Evolutionary conservation across 179 eudicot genomes (phyloP), one percentile per base, ranked within the genome.

Genomic region (Kewa caespitosa): DNA sequence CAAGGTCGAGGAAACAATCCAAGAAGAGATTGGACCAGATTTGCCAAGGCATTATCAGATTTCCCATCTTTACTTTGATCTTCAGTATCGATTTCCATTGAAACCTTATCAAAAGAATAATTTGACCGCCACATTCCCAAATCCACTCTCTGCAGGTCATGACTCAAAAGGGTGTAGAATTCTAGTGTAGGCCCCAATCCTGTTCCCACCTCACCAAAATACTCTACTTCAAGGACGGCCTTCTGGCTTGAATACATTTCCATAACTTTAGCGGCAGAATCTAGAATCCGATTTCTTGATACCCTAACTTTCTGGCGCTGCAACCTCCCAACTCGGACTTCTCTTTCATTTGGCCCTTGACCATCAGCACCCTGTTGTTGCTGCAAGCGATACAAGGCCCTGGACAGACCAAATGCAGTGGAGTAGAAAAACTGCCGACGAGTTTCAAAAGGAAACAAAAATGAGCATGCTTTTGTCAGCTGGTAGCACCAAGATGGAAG

Each of bases 401-500:
- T 90, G 33, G 99, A 89, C 79, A 94, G 85, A 42, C 99, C 99
- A 80, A 96, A 96, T 31, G 99, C 97, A 69, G 99, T 96, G n/a
- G 99, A 96, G 74, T 94, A 96, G 74, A 96, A 96, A 81, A 91
- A 96, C 81, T 94, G 99, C n/a, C 97, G 82, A 30, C 99, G 88
- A n/a, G 94, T 96, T 78, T 94, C 99, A 73, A 96, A 96, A 38
- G 99, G 99, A 86, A 94, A 96, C 86, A 94, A 86, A 81, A 96
- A 96, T 3, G 99, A 94, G 70, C 98, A 96, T 38, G 99, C 90
- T 83, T 90, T 96, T n/a, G 98, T 94, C 83, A 96, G 80, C 83
- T 96, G 99, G 81, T 90, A 89, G 86, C 99, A 96, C 99, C 99
- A 96, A 15, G 98, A 86, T 12, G 99, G 99, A 67, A 96, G 97